Conservation (phyloP, 2,329 filamentous ascomycete species). For the Gnomoniopsis sp. region DNA sequence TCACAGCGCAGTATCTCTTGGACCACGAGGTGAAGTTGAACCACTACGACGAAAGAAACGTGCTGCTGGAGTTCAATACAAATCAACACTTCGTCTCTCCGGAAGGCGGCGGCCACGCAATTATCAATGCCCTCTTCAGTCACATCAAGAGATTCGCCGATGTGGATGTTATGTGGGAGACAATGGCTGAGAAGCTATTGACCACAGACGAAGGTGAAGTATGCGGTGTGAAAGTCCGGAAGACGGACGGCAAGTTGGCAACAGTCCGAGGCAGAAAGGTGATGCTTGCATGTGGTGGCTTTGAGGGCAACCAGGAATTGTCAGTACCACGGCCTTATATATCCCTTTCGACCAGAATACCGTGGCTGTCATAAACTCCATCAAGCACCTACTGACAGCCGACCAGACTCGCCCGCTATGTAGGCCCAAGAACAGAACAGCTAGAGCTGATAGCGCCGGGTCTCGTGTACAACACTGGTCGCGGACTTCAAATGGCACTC, state of each 20-base stretch:
- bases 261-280: neutral
- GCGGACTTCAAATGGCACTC: slow-evolving; percentile 5
- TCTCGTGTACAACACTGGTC: neutral
- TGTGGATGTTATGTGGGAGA: slow-evolving; percentile 2
- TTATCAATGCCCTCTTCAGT: slow-evolving; percentile 1
- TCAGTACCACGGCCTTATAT: neutral
- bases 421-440: neutral
- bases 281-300: slow-evolving; percentile 1
- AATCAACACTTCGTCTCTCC: slow-evolving; percentile 7
- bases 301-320: slow-evolving; percentile 4
- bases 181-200: slow-evolving; percentile 5
- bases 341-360: no score
- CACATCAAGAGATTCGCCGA: neutral
- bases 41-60: slow-evolving; percentile 1
- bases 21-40: slow-evolving; percentile 1
- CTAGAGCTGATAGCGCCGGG: slow-evolving; percentile 5
- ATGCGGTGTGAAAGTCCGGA: neutral
- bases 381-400: neutral
- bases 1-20: slow-evolving; percentile 1
- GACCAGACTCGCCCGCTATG: slow-evolving; percentile 2
- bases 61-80: slow-evolving; percentile 5
- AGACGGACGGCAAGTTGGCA: neutral
- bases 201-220: neutral
- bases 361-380: no score
- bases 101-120: neutral